Conservation (phyloP, 2,329 filamentous ascomycete species). For the Chrysosphaeria jannelii region DNA sequence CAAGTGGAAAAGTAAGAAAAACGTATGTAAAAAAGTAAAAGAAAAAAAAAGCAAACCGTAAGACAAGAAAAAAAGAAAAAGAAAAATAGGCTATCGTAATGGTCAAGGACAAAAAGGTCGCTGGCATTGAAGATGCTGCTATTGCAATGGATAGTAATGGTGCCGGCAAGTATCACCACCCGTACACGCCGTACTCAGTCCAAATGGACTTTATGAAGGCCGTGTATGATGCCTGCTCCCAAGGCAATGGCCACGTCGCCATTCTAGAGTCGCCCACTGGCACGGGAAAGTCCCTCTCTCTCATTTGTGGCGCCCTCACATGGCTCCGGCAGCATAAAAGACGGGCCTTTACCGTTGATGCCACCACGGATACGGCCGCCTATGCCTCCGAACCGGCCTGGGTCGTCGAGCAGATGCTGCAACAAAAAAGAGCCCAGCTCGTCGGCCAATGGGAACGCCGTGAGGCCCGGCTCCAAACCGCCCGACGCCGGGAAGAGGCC, state of each 20-base stretch:
- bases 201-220: slow-evolving; percentile 69
- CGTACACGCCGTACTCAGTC: slow-evolving; percentile 64
- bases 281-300: slow-evolving; percentile 67
- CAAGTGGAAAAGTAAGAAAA: too few relatives aligned
- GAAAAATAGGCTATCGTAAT: too few relatives aligned
- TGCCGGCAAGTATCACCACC: slow-evolving; percentile 37
- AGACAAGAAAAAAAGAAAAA: too few relatives aligned
- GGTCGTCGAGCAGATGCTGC: slow-evolving; percentile 50
- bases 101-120: too few relatives aligned
- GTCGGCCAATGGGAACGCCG: slow-evolving; percentile 37
- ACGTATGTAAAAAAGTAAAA: too few relatives aligned
- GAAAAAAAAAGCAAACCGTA: too few relatives aligned
- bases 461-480: slow-evolving; percentile 31
- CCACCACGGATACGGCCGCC: slow-evolving; percentile 14
- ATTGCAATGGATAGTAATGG: slow-evolving; percentile 21
- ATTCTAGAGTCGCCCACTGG: slow-evolving; percentile 89
- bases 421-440: slow-evolving; percentile 35
- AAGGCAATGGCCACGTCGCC: slow-evolving; percentile 40
- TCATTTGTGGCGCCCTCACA: slow-evolving; percentile 68
- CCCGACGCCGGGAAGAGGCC: slow-evolving; percentile 12
- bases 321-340: slow-evolving; percentile 70
- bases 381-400: slow-evolving; percentile 47
- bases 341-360: slow-evolving; percentile 17
- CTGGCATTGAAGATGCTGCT: slow-evolving; percentile 4
- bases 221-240: slow-evolving; percentile 48